These are phyloP conservation scores for Chamaecyparis obtusa DNA, from an alignment of 75 land plant species.

Conservation along the genomic window DNA sequence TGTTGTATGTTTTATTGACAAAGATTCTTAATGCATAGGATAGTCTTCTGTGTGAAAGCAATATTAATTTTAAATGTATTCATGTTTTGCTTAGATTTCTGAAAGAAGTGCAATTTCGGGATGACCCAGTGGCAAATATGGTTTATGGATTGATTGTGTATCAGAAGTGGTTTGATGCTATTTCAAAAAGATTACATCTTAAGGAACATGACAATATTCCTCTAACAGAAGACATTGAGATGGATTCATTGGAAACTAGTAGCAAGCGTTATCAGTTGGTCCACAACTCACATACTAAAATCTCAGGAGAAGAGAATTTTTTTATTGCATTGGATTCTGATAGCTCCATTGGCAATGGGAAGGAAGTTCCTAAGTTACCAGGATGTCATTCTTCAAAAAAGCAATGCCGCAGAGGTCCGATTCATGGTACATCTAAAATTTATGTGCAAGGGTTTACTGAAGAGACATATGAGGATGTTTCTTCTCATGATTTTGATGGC, in stretches of 20 bases:
- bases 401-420: background rate
- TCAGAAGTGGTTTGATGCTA: constrained; percentile 3
- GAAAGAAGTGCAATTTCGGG: background rate
- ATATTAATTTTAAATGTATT: background rate
- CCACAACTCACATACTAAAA: background rate
- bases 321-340: background rate
- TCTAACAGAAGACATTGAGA: background rate
- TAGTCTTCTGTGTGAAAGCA: background rate
- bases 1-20: background rate
- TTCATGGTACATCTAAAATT: background rate
- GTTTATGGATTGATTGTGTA: constrained; percentile 2
- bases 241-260: background rate
- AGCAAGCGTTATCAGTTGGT: background rate
- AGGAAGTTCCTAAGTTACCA: background rate
- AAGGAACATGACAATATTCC: background rate
- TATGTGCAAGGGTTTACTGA: constrained; percentile 1
- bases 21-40: background rate
- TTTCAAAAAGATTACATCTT: background rate
- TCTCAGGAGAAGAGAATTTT: background rate
- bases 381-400: background rate
- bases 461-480: constrained; percentile 6
- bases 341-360: background rate
- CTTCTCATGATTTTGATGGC: background rate
- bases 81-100: background rate
- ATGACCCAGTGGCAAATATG: constrained; percentile 6